Evolutionary conservation across 345 rosid genomes (phyloP).

Genomic region (Anacardium occidentale): DNA sequence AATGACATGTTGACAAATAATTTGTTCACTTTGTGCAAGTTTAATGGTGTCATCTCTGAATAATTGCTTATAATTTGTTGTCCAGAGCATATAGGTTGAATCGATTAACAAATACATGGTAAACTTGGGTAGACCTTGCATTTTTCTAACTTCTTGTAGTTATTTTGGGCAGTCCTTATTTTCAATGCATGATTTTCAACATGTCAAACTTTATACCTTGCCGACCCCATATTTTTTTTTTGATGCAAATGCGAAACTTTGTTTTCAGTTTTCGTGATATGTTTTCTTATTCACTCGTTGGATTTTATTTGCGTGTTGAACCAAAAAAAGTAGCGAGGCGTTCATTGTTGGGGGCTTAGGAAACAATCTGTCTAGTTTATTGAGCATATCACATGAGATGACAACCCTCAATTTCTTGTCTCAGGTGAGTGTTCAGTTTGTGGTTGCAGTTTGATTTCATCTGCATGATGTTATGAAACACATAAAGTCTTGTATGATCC

Average conservation of each 20-base stretch:
- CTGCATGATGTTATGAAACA: conserved; percentile 2
- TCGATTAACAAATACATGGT: not conserved
- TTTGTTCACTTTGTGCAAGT: not conserved
- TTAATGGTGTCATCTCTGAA: not conserved
- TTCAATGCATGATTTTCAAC: not conserved
- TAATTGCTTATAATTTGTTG: not conserved
- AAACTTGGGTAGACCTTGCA: not conserved
- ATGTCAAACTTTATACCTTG: conserved; percentile 3
- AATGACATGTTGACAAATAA: conserved; percentile 55
- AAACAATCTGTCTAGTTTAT: conserved; percentile 16
- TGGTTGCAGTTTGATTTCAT: not conserved
- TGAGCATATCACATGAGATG: conserved; percentile 7
- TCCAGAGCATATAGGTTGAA: not conserved
- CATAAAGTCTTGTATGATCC: not conserved
- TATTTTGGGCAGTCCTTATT: not conserved
- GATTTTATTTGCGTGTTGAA: not conserved
- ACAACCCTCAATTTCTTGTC: conserved; percentile 8
- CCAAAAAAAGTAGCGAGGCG: conserved; percentile 1
- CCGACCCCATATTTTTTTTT: not conserved
- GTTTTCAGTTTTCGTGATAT: not conserved
- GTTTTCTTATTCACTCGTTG: not conserved
- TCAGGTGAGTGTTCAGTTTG: conserved; percentile 17
- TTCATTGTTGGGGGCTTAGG: conserved; percentile 14
- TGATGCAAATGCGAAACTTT: not conserved
- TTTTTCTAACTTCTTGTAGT: not conserved